Evolutionary conservation across 2,329 filamentous ascomycete species (phyloP), one percentile per base, ranked within the genome.

Genomic region (Pseudopithomyces chartarum): DNA sequence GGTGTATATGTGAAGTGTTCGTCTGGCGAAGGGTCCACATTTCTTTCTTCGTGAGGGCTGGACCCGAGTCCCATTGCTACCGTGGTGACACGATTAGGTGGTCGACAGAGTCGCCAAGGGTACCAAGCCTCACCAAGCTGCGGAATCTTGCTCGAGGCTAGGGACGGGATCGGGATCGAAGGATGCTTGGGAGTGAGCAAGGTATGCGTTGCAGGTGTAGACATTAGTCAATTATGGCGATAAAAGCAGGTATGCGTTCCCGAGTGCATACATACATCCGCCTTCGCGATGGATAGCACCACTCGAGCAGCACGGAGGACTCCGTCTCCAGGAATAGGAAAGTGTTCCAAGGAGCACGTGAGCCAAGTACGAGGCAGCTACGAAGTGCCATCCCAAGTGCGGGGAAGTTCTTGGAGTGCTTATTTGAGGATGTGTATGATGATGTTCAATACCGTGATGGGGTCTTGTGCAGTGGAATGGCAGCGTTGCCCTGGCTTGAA

Each of bases 71-170:
- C 26, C 13, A 36, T 36, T 13, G 34, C 2, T 48, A 29, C n/a
- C 32, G 15, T 38, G 19, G 19, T 26, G 20, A 22, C 10, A 40
- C 5, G 8, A 13, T 6, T 34, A 23, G 48, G 11, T n/a, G 22
- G 19, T 33, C 11, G 45, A 12, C 22, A 32, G 17, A n/a, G 36
- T 4, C 12, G 48, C 48, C 48, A 51, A 51, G 48, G 6, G 4
- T n/a, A 51, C 48, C 48, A 51, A 51, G 48, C 48, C 26, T 51
- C 48, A 42, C 26, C 26, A 51, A 51, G 48, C 36, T 51, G 48
- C 38, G 38, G 48, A 39, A 43, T 42, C 48, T 43, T 51, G 48
- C 48, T 51, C 48, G 22, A 10, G 26, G 48, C 36, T 43, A 23
- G 20, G 19, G 17, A 38, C 23, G 38, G 48, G 48, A 51, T 51